phyloP scores from a whole-genome alignment of 495 filamentous ascomycete species.

The Aspergillus conjunctus region DNA sequence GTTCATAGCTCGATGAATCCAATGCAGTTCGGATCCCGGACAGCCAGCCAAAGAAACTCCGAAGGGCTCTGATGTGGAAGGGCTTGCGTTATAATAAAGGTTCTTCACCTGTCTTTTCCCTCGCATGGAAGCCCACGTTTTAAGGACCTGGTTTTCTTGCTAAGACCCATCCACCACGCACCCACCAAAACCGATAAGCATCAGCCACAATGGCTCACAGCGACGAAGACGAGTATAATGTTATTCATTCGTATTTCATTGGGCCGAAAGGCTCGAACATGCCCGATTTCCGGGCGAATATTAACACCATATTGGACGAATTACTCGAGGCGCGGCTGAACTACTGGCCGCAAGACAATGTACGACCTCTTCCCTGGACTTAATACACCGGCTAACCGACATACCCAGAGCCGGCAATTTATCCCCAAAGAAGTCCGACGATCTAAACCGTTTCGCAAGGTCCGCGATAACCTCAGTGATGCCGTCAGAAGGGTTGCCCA shows the following conservation, averaged over 20 bases:
- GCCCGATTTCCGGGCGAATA: background rate
- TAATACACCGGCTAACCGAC: background rate
- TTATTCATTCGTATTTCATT: conserved; percentile 3
- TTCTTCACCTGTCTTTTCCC: no score
- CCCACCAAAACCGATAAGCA: background rate
- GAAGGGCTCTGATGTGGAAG: no score
- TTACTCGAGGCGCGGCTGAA: background rate
- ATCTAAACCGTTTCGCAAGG: background rate
- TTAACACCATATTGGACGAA: background rate
- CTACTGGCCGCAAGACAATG: conserved; percentile 3
- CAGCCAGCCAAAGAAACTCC: no score
- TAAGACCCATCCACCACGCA: no score
- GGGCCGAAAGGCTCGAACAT: conserved; percentile 1
- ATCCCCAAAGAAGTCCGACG: conserved; percentile 1
- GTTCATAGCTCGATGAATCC: no score
- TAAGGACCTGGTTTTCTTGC: no score
- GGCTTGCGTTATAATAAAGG: no score
- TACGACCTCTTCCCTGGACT: background rate
- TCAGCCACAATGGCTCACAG: background rate
- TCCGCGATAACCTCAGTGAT: background rate
- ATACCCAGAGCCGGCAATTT: background rate
- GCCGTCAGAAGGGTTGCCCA: conserved; percentile 19
- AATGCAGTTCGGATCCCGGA: no score
- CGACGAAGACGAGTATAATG: background rate
- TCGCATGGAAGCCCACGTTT: no score